Percentiles rank a stretch among this genome's conserved stretches.
phyloP scores from a whole-genome alignment of 1,139 yeast genomes.

The Hyphopichia pseudoburtonii region DNA sequence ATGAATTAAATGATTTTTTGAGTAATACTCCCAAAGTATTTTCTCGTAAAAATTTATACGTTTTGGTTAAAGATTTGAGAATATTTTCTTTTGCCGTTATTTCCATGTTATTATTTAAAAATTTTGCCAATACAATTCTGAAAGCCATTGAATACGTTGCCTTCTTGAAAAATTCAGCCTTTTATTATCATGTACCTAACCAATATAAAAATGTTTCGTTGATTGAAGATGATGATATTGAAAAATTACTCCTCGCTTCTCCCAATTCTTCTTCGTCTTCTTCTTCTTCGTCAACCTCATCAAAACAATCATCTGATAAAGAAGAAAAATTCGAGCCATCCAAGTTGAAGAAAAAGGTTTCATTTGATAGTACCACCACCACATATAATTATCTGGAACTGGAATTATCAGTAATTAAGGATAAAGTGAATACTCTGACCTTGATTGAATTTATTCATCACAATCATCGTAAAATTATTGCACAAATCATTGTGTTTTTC shows the following conservation, averaged over 20 bases:
- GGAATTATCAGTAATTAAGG: not conserved
- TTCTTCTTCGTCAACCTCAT: not conserved
- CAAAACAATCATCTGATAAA: not conserved
- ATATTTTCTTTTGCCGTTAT: constrained; percentile 10
- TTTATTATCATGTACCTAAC: constrained; percentile 1
- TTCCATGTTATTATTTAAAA: constrained; percentile 12
- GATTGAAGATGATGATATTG: constrained; percentile 5
- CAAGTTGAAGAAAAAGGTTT: constrained; percentile 13
- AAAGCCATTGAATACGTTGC: constrained; percentile 16
- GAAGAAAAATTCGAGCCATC: no score
- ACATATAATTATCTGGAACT: constrained; percentile 15
- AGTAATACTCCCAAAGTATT: constrained; percentile 3
- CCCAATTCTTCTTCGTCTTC: not conserved
- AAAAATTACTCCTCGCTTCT: not conserved
- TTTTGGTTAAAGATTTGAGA: constrained; percentile 13
- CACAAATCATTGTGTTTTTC: not conserved
- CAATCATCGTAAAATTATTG: not conserved
- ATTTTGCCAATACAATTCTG: constrained; percentile 14
- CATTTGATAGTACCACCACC: constrained; percentile 17
- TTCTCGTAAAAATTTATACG: constrained; percentile 5
- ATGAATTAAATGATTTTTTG: constrained; percentile 1
- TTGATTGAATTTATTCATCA: no score
- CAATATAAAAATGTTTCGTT: not conserved
- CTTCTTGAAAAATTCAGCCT: constrained; percentile 10
- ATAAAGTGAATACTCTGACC: not conserved